Evolutionary conservation across 2,329 filamentous ascomycete genomes (phyloP).

Genomic region (Graphium sp.): DNA sequence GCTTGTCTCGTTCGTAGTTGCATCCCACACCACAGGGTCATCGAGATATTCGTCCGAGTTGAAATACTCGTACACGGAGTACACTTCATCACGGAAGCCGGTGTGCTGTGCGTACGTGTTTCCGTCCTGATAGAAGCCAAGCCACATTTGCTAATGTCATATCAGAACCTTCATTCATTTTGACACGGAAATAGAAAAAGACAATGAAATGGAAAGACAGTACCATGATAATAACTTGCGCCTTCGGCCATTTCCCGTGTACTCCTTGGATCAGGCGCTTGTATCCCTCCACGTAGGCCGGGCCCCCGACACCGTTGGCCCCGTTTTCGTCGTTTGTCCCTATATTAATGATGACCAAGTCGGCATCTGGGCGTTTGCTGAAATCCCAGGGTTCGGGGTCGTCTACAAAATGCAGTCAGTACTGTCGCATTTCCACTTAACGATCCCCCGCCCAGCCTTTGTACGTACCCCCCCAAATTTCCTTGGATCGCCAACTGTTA

Average conservation of each 20-base stretch:
- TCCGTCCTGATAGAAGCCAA: slow-evolving; percentile 30
- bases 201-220: slow-evolving; percentile 1
- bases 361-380: slow-evolving; percentile 19
- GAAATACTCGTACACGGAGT: slow-evolving; percentile 33
- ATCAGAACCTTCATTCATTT: too few relatives aligned
- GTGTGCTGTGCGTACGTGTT: slow-evolving; percentile 29
- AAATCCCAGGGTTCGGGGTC: slow-evolving; percentile 27
- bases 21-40: slow-evolving; percentile 20
- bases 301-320: slow-evolving; percentile 20
- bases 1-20: slow-evolving; percentile 16
- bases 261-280: slow-evolving; percentile 26
- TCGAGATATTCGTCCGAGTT: slow-evolving; percentile 23
- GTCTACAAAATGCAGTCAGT: too few relatives aligned
- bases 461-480: slow-evolving; percentile 23
- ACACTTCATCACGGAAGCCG: slow-evolving; percentile 31
- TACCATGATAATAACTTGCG: slow-evolving; percentile 26
- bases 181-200: not conserved
- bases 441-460: not conserved
- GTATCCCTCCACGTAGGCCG: slow-evolving; percentile 21
- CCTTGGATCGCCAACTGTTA: slow-evolving; percentile 25
- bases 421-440: too few relatives aligned
- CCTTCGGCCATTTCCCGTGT: slow-evolving; percentile 25
- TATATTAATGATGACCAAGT: slow-evolving; percentile 27
- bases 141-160: slow-evolving; percentile 39
- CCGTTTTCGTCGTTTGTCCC: slow-evolving; percentile 28